phyloP scores from a whole-genome alignment of 73 alveolate species.

The Tetrahymena elliotti region DNA sequence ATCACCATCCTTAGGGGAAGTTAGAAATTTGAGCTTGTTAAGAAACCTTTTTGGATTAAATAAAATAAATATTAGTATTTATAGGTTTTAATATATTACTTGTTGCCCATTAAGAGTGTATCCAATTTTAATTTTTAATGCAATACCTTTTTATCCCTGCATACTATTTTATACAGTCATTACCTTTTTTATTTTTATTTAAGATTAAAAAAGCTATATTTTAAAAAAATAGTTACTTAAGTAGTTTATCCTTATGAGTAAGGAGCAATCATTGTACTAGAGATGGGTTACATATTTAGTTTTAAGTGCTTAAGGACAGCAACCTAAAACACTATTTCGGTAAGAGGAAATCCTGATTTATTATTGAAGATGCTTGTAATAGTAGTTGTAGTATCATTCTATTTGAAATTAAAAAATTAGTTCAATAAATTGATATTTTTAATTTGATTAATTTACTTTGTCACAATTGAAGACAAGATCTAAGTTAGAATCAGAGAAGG shows the following conservation, averaged over 20 bases:
- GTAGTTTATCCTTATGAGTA: neutral
- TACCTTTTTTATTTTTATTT: neutral
- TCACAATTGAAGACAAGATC: constrained; percentile 15
- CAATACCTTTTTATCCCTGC: constrained; percentile 40
- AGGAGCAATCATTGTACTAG: neutral
- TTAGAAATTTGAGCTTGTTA: neutral
- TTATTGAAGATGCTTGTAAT: constrained; percentile 15
- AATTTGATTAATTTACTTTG: neutral
- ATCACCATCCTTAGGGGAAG: constrained; percentile 1
- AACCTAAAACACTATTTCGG: constrained; percentile 11
- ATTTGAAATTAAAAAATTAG: neutral
- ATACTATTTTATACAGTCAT: constrained; percentile 11
- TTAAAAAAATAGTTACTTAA: neutral
- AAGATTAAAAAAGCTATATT: neutral
- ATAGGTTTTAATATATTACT: neutral
- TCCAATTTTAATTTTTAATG: constrained; percentile 11
- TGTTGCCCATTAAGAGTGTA: constrained; percentile 19
- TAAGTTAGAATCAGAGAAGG: constrained; percentile 26
- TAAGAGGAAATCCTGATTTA: constrained; percentile 13
- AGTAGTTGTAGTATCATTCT: neutral
- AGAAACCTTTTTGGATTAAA: neutral
- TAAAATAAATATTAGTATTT: neutral
- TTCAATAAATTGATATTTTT: neutral
- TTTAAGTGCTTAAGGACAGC: constrained; percentile 35
- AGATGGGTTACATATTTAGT: constrained; percentile 5